These are phyloP conservation scores for Cucurbitaria berberidis DNA, from an alignment of 2,329 filamentous ascomycete genomes.

Conservation along the genomic window DNA sequence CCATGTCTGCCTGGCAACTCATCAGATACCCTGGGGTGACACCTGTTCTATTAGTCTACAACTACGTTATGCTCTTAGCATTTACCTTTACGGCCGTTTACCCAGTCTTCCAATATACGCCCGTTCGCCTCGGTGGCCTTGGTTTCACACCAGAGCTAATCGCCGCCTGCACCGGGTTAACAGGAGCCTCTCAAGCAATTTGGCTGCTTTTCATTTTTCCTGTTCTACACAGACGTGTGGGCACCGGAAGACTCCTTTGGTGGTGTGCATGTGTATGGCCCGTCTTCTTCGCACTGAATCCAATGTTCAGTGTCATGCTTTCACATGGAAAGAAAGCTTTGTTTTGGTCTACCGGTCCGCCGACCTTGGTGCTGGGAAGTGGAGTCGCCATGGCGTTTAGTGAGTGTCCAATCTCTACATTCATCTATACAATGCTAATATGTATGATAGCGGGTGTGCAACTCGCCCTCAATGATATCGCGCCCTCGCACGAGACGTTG, in stretches of 20 bases:
- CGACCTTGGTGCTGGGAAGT: conserved; percentile 60
- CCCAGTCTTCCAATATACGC: conserved; percentile 73
- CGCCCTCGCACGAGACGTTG: conserved; percentile 67
- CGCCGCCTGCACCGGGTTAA: conserved; percentile 68
- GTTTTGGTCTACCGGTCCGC: conserved; percentile 65
- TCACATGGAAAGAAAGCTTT: conserved; percentile 50
- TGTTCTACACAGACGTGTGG: conserved; percentile 66
- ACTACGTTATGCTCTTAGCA: conserved; percentile 70
- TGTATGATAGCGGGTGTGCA: conserved; percentile 63
- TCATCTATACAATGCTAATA: conserved; percentile 5
- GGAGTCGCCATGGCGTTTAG: conserved; percentile 73
- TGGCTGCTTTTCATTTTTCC: conserved; percentile 78
- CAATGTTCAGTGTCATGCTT: conserved; percentile 64
- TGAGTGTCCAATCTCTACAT: conserved; percentile 31
- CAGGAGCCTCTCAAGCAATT: conserved; percentile 69
- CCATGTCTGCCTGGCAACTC: conserved; percentile 61
- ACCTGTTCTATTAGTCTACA: conserved; percentile 70
- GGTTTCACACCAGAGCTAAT: conserved; percentile 69
- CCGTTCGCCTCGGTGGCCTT: conserved; percentile 67
- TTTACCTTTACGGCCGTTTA: conserved; percentile 74
- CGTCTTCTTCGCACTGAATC: conserved; percentile 63
- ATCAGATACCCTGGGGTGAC: conserved; percentile 68
- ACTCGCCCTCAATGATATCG: conserved; percentile 75
- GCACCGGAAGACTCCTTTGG: conserved; percentile 70
- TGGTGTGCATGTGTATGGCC: conserved; percentile 67